A percentile compares a stretch with the other conserved stretches of the same genome.
Evolutionary conservation across 371 early-diverging fungal genomes (phyloP).

Genomic region (Mucor mucedo): DNA sequence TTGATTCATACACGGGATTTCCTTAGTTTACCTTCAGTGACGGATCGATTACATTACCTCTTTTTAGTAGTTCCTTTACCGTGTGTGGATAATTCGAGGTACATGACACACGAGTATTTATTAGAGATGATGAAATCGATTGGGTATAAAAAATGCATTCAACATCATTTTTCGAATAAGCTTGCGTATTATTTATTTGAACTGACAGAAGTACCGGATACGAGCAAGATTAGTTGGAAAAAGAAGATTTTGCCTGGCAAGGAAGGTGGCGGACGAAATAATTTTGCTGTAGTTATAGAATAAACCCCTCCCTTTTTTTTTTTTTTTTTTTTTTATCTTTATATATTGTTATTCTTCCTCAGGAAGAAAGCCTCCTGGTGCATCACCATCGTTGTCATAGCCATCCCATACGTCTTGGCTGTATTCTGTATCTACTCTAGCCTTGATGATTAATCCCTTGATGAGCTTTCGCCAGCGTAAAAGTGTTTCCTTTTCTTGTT

Average conservation of each 20-base stretch:
- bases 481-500: constrained; percentile 54
- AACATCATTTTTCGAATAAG: constrained; percentile 72
- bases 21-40: constrained; percentile 20
- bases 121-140: constrained; percentile 62
- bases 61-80: constrained; percentile 84
- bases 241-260: constrained; percentile 63
- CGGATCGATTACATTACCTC: constrained; percentile 57
- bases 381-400: not conserved
- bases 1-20: constrained; percentile 53
- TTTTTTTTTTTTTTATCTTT: constrained; percentile 2
- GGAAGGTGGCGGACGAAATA: constrained; percentile 62
- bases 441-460: constrained; percentile 53
- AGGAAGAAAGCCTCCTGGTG: constrained; percentile 22
- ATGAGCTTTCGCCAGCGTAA: constrained; percentile 69
- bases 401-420: constrained; percentile 3
- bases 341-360: constrained; percentile 4
- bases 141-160: constrained; percentile 64
- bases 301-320: constrained; percentile 4
- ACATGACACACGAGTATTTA: constrained; percentile 78
- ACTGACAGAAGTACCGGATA: constrained; percentile 16
- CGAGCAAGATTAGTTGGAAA: constrained; percentile 32
- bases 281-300: constrained; percentile 67
- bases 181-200: constrained; percentile 80
- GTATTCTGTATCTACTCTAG: constrained; percentile 63
- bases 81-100: constrained; percentile 85